A percentile compares a stretch with the other conserved stretches of the same genome.
phyloP scores from a whole-genome alignment of 805 yeast species.

The Sugiyamaella boreocaroliniensis region DNA sequence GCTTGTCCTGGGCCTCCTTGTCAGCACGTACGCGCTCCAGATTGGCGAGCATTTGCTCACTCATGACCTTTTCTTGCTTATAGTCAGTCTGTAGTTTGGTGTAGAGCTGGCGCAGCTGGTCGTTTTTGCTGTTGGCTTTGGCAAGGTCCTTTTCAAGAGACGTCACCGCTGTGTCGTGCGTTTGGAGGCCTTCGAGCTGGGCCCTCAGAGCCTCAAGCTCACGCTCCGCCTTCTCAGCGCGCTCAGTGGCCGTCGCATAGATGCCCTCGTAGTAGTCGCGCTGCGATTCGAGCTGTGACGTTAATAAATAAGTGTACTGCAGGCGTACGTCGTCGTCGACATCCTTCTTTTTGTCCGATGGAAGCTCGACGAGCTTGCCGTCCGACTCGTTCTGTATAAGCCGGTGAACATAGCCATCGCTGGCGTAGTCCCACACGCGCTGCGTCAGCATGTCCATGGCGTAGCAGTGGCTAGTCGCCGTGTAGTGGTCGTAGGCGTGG shows the following conservation, averaged over 20 bases:
- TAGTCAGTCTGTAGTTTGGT: slow-evolving; percentile 32
- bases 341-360: slow-evolving; percentile 8
- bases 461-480: slow-evolving; percentile 74
- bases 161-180: neutral
- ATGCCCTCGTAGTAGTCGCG: slow-evolving; percentile 69
- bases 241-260: slow-evolving; percentile 22
- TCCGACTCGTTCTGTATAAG: slow-evolving; percentile 77
- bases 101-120: slow-evolving; percentile 20
- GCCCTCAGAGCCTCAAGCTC: neutral
- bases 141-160: slow-evolving; percentile 2
- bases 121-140: slow-evolving; percentile 13
- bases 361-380: slow-evolving; percentile 74
- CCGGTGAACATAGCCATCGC: slow-evolving; percentile 84
- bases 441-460: slow-evolving; percentile 83
- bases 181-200: neutral
- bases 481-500: slow-evolving; percentile 80
- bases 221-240: slow-evolving; percentile 6
- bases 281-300: slow-evolving; percentile 80
- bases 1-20: slow-evolving; percentile 15
- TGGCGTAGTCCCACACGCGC: slow-evolving; percentile 92
- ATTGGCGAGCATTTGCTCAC: slow-evolving; percentile 37
- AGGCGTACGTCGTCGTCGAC: slow-evolving; percentile 51
- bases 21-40: slow-evolving; percentile 33
- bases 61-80: slow-evolving; percentile 43
- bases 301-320: slow-evolving; percentile 72